phyloP scores from a whole-genome alignment of 495 filamentous ascomycete species.

The Astrothelium macrocarpum region DNA sequence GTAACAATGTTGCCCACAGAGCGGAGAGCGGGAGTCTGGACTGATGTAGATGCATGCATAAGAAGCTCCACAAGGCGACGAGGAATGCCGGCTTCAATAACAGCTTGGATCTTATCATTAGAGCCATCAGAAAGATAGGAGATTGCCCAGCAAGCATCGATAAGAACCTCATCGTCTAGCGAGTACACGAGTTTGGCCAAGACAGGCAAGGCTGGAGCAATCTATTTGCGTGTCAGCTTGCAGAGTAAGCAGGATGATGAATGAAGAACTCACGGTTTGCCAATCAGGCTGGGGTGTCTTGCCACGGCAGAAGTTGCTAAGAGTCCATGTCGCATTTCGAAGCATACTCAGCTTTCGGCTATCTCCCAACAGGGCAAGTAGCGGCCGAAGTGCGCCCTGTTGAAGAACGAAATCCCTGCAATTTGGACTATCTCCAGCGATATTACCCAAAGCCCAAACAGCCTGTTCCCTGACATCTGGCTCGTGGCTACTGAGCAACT shows the following conservation, averaged over 20 bases:
- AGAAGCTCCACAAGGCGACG: constrained; percentile 94
- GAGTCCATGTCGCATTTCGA: constrained; percentile 95
- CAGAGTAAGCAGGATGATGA: background rate
- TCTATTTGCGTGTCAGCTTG: constrained; percentile 45
- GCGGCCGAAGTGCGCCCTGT: constrained; percentile 79
- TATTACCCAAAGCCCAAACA: constrained; percentile 98
- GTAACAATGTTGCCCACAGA: constrained; percentile 99
- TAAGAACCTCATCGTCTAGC: constrained; percentile 94
- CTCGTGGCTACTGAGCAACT: constrained; percentile 88
- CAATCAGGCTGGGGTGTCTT: constrained; percentile 99
- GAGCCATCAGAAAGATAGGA: constrained; percentile 98
- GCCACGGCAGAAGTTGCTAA: constrained; percentile 99
- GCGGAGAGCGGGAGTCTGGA: constrained; percentile 93
- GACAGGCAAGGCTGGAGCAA: constrained; percentile 90
- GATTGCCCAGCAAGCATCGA: constrained; percentile 99
- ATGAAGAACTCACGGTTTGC: constrained; percentile 62
- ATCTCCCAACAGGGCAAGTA: constrained; percentile 83
- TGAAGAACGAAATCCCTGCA: constrained; percentile 93
- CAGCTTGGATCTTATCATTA: constrained; percentile 99
- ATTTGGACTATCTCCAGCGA: constrained; percentile 94
- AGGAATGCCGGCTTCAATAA: constrained; percentile 96
- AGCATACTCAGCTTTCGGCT: constrained; percentile 99
- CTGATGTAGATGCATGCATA: constrained; percentile 98
- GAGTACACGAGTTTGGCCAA: constrained; percentile 97
- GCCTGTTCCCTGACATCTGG: constrained; percentile 98